Conservation (phyloP, 2,329 filamentous ascomycete species). For the Aspergillus sergii region DNA sequence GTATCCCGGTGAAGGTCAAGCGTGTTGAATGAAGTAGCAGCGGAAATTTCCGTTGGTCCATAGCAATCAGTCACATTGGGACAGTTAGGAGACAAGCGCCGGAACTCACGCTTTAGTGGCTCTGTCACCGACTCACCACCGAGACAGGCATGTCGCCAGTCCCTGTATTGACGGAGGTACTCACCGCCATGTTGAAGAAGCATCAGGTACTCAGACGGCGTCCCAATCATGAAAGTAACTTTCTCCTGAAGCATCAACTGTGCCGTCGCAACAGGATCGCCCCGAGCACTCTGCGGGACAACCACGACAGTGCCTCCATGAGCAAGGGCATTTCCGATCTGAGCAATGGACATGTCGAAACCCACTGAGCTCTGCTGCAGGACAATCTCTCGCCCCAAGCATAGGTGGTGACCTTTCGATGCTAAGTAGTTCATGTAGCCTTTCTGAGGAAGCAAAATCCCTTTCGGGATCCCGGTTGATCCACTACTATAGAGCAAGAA, state of each 20-base stretch:
- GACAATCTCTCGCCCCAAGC: too few relatives aligned
- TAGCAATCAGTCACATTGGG: slow-evolving; percentile 7
- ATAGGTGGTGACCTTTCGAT: too few relatives aligned
- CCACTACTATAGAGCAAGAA: too few relatives aligned
- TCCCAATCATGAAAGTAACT: slow-evolving; percentile 25
- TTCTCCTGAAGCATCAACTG: slow-evolving; percentile 18
- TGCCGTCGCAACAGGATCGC: slow-evolving; percentile 22
- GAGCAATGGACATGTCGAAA: not conserved
- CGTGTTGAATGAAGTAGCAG: not conserved
- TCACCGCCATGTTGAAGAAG: slow-evolving; percentile 13
- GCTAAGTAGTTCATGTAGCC: too few relatives aligned
- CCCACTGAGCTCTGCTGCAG: too few relatives aligned
- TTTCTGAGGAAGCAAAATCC: too few relatives aligned
- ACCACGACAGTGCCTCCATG: slow-evolving; percentile 23
- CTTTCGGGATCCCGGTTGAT: too few relatives aligned
- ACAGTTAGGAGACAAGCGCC: not conserved
- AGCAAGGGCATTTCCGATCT: slow-evolving; percentile 11
- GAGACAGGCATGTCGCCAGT: slow-evolving; percentile 22
- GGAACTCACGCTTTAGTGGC: not conserved
- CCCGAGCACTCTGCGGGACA: slow-evolving; percentile 16
- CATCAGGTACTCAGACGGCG: slow-evolving; percentile 27
- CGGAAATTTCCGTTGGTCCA: slow-evolving; percentile 27
- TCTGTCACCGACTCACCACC: slow-evolving; percentile 22
- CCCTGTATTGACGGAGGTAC: slow-evolving; percentile 13
- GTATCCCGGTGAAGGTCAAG: not conserved